Evolutionary conservation across 768 basidiomycete species (phyloP).

Genomic region (Amanita inopinata): DNA sequence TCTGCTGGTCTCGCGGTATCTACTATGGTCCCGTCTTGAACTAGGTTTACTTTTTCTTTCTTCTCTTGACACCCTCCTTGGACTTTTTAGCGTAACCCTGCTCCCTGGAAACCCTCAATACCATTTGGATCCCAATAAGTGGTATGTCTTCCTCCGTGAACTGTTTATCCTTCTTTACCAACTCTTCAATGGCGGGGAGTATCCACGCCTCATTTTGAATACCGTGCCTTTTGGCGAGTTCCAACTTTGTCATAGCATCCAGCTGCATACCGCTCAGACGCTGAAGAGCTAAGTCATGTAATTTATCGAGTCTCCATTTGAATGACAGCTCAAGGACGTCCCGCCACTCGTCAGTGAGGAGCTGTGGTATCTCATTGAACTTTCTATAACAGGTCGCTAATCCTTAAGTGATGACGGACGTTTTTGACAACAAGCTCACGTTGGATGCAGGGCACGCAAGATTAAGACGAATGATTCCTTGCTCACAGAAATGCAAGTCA

Average conservation of each 20-base stretch:
- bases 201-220: constrained; percentile 2
- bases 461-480: background rate
- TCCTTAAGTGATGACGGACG: background rate
- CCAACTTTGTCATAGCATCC: constrained; percentile 2
- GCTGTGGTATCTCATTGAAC: background rate
- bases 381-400: background rate
- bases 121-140: background rate
- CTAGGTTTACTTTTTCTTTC: too few relatives aligned
- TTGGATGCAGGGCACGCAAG: constrained; percentile 10
- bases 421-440: constrained; percentile 6
- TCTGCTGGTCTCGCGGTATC: too few relatives aligned
- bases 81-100: background rate
- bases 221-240: constrained; percentile 1
- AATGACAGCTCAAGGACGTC: constrained; percentile 10
- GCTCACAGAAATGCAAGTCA: background rate
- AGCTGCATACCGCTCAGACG: background rate
- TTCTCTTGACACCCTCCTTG: too few relatives aligned
- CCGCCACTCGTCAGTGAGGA: constrained; percentile 10
- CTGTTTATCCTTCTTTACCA: background rate
- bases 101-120: background rate
- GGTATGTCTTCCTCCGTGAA: background rate
- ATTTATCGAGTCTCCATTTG: constrained; percentile 9
- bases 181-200: background rate
- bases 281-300: background rate
- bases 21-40: too few relatives aligned